Evolutionary conservation across 2,329 filamentous ascomycete species (phyloP).

Genomic region (Coniochaeta prunicola): DNA sequence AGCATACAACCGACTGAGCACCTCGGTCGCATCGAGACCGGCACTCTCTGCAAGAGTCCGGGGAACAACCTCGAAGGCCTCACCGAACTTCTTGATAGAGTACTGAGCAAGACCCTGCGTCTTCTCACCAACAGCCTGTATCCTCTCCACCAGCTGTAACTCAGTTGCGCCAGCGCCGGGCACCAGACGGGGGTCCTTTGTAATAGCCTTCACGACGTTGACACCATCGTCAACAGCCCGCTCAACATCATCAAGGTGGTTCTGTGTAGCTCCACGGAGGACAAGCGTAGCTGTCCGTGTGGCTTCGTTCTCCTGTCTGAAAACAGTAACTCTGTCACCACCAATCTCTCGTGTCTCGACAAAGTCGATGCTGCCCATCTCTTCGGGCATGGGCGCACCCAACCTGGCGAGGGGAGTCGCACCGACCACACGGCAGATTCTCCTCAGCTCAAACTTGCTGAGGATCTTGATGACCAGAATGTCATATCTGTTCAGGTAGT

Average conservation of each 20-base stretch:
- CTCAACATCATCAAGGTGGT: slow-evolving; percentile 95
- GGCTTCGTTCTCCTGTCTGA: slow-evolving; percentile 88
- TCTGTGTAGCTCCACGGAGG: slow-evolving; percentile 91
- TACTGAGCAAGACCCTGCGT: slow-evolving; percentile 91
- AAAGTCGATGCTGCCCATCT: slow-evolving; percentile 92
- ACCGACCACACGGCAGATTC: slow-evolving; percentile 91
- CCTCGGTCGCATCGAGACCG: slow-evolving; percentile 94
- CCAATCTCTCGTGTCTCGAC: slow-evolving; percentile 98
- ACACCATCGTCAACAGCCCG: slow-evolving; percentile 96
- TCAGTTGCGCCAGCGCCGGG: slow-evolving; percentile 93
- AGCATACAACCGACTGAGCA: slow-evolving; percentile 85
- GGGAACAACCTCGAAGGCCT: slow-evolving; percentile 96
- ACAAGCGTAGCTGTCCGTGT: slow-evolving; percentile 93
- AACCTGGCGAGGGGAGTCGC: slow-evolving; percentile 93
- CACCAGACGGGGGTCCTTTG: slow-evolving; percentile 82
- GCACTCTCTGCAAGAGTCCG: slow-evolving; percentile 91
- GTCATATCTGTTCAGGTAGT: slow-evolving; percentile 96
- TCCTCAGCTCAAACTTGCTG: slow-evolving; percentile 94
- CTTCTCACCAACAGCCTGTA: slow-evolving; percentile 85
- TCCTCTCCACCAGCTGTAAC: slow-evolving; percentile 85
- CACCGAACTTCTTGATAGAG: slow-evolving; percentile 93
- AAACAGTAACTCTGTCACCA: slow-evolving; percentile 95
- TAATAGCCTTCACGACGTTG: slow-evolving; percentile 98
- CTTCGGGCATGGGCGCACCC: slow-evolving; percentile 98
- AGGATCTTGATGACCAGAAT: slow-evolving; percentile 95